Base-by-base conservation (phyloP, 139 green algal species). In the Auxenochlorella protothecoides region DNA sequence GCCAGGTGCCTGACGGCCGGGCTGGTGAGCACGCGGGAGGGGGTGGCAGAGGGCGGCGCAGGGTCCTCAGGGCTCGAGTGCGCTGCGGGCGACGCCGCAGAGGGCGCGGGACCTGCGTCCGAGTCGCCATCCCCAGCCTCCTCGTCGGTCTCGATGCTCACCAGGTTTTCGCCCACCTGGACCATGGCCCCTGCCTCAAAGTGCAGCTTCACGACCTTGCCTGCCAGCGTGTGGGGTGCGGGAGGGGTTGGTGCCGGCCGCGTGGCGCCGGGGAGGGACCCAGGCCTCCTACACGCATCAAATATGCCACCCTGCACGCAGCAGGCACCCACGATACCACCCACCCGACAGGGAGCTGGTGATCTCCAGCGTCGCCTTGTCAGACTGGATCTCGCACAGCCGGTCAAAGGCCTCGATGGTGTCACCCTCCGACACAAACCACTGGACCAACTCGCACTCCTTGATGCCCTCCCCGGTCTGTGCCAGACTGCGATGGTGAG, bases 341-440 rank as follows among this genome's bases (percentile, higher is more conserved):
- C 16, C n/a, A 76, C 73, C 73, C 4, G 62, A 63, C 70, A 91
- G 92, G n/a, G 85, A 83, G 74, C 87, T 95, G 7, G 90, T 96
- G 71, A 97, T 96, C 69, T 97, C 90, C 5, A 96, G 82, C 10
- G 81, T 87, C 13, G 91, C 91, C 74, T 97, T 97, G 80, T 97
- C 91, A 66, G 81, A 91, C 81, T 97, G 92, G n/a, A 97, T 87
- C 78, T 96, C 83, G 73, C 90, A 96, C 14, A 97, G 59, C 55
- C 72, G 83, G 55, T 89, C 86, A 73, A 97, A 97, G 66, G 89
- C 79, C 11, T 83, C 71, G 13, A 97, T 82, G 9, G 14, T 13
- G 61, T 91, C 82, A 3, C 91, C 90, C 66, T 87, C 81, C 83
- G 89, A 80, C 2, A 96, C 85, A 75, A 84, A 87, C 92, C 92